A percentile compares a stretch with the other conserved stretches of the same genome.
phyloP scores from a whole-genome alignment of 768 basidiomycete species.

The Cubamyces lactineus region DNA sequence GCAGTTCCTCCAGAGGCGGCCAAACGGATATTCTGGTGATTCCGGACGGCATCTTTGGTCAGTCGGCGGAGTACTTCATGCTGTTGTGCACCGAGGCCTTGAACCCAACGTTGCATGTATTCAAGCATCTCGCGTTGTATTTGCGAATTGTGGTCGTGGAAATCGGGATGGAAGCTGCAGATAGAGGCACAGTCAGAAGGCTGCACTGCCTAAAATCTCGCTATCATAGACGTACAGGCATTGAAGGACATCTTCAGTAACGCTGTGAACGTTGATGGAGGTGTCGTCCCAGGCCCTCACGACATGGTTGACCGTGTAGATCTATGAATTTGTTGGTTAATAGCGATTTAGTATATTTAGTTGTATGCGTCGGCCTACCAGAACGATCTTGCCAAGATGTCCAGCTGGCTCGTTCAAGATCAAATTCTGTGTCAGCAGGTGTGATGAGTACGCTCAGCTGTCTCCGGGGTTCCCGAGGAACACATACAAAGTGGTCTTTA shows the following conservation, averaged over 20 bases:
- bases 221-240: conserved; percentile 54
- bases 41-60: conserved; percentile 65
- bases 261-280: conserved; percentile 55
- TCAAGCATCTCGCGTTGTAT: conserved; percentile 80
- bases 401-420: conserved; percentile 87
- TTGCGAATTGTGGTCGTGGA: conserved; percentile 63
- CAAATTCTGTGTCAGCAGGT: conserved; percentile 66
- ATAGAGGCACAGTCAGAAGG: background rate
- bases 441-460: too few species aligned
- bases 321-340: conserved; percentile 38
- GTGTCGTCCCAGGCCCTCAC: conserved; percentile 82
- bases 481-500: conserved; percentile 83
- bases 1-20: conserved; percentile 54
- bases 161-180: conserved; percentile 81
- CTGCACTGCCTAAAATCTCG: background rate
- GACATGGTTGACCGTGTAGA: conserved; percentile 66
- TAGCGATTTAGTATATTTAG: too few species aligned
- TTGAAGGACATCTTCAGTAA: conserved; percentile 65
- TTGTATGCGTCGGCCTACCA: conserved; percentile 50
- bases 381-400: conserved; percentile 66
- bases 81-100: conserved; percentile 51
- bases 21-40: conserved; percentile 70
- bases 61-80: conserved; percentile 58
- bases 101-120: conserved; percentile 65
- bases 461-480: background rate